These are phyloP conservation scores for Nitzschia palea DNA, from an alignment of 108 stramenopile species.

Conservation along the genomic window DNA sequence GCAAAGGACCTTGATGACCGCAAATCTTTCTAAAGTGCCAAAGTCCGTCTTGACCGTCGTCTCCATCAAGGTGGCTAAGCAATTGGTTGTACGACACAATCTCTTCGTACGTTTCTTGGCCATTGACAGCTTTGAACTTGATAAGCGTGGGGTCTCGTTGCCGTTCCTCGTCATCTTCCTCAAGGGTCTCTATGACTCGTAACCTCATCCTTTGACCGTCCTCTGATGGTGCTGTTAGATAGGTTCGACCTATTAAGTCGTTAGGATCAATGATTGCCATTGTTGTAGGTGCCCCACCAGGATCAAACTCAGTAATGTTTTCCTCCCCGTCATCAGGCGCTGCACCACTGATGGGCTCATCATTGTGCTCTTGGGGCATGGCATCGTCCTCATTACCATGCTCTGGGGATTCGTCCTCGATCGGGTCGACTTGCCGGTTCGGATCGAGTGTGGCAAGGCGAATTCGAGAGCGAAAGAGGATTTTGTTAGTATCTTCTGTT, in stretches of 20 bases:
- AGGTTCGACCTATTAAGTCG: slow-evolving; percentile 8
- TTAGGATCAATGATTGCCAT: neutral
- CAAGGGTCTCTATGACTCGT: neutral
- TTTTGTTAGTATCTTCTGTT: neutral
- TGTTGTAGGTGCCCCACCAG: neutral
- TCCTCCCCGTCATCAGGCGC: neutral
- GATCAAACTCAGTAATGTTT: neutral
- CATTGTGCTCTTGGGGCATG: neutral
- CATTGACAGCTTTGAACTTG: neutral
- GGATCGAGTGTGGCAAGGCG: neutral
- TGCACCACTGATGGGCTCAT: neutral
- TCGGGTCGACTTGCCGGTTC: neutral
- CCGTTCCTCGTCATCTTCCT: neutral
- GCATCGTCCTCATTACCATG: neutral
- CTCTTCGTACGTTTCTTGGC: neutral
- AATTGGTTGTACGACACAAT: neutral
- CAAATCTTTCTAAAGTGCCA: slow-evolving; percentile 3
- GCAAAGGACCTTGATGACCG: slow-evolving; percentile 28
- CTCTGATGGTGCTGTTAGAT: neutral
- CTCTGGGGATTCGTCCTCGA: neutral
- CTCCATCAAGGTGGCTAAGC: neutral
- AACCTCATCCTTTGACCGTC: neutral
- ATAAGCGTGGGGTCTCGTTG: neutral
- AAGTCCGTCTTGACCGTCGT: neutral
- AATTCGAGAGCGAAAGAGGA: slow-evolving; percentile 28